These are phyloP conservation scores for Immersiporthe knoxdaviesiana DNA, from an alignment of 2,329 filamentous ascomycete species.

Conservation along the genomic window DNA sequence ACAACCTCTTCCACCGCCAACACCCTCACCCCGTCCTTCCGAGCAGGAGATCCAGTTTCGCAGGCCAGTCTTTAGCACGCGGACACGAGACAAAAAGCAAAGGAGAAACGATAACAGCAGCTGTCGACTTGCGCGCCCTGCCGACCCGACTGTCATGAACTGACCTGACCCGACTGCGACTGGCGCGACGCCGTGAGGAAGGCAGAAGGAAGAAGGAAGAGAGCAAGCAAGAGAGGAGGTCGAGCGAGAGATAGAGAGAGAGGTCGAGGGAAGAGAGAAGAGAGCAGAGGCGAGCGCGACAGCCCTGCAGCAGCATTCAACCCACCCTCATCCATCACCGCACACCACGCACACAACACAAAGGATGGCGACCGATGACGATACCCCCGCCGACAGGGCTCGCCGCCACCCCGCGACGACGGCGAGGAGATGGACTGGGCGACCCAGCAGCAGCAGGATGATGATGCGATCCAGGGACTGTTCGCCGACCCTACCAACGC, in stretches of 20 bases:
- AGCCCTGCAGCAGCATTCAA: not conserved
- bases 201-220: conserved; percentile 7
- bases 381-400: conserved; percentile 23
- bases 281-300: not conserved
- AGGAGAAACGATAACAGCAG: not conserved
- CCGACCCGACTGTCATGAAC: conserved; percentile 25
- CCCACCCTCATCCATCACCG: not conserved
- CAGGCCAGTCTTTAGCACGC: not conserved
- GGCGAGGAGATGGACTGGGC: conserved; percentile 44
- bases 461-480: conserved; percentile 50
- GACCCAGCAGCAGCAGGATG: conserved; percentile 53
- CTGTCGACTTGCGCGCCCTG: not conserved
- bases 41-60: not conserved
- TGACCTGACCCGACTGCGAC: conserved; percentile 19
- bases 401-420: conserved; percentile 28
- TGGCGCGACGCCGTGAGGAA: conserved; percentile 27
- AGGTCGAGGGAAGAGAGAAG: not conserved
- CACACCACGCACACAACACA: not conserved
- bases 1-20: not conserved
- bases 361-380: conserved; percentile 21
- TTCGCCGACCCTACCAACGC: conserved; percentile 43
- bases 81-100: not conserved
- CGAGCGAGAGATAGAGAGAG: not conserved
- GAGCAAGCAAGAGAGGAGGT: not conserved
- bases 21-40: not conserved